Evolutionary conservation across 2,329 filamentous ascomycete genomes (phyloP).

Genomic region (Fusarium sp.): DNA sequence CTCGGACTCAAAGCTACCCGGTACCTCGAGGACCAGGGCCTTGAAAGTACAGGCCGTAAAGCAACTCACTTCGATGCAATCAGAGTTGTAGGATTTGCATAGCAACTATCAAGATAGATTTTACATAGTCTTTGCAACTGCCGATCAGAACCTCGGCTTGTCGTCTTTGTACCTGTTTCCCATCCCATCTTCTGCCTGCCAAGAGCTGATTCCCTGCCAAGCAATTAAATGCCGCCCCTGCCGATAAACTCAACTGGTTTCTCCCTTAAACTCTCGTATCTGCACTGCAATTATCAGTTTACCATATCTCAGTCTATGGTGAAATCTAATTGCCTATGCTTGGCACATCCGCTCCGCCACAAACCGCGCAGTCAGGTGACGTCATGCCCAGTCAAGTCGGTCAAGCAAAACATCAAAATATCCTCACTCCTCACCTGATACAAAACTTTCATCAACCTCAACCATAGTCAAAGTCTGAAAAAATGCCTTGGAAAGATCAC

Average conservation of each 20-base stretch:
- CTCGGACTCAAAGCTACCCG: background rate
- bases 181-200: background rate
- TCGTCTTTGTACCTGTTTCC: background rate
- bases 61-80: background rate
- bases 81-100: background rate
- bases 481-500: slow-evolving; percentile 54
- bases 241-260: background rate
- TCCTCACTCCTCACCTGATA: slow-evolving; percentile 6
- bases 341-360: slow-evolving; percentile 1
- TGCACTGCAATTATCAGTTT: background rate
- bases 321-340: background rate
- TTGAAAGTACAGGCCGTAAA: background rate
- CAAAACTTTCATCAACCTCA: background rate
- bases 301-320: background rate
- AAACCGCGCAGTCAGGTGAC: slow-evolving; percentile 12
- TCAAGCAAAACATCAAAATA: background rate
- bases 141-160: background rate
- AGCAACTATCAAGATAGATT: background rate
- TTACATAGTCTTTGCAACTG: background rate
- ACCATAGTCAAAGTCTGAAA: background rate
- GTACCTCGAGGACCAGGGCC: background rate
- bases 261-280: background rate
- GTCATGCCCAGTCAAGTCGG: slow-evolving; percentile 10
- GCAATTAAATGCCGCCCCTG: background rate
- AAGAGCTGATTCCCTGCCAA: background rate